These are phyloP conservation scores for Nitzschia sp. DNA, from an alignment of 108 stramenopile species.

Conservation along the genomic window DNA sequence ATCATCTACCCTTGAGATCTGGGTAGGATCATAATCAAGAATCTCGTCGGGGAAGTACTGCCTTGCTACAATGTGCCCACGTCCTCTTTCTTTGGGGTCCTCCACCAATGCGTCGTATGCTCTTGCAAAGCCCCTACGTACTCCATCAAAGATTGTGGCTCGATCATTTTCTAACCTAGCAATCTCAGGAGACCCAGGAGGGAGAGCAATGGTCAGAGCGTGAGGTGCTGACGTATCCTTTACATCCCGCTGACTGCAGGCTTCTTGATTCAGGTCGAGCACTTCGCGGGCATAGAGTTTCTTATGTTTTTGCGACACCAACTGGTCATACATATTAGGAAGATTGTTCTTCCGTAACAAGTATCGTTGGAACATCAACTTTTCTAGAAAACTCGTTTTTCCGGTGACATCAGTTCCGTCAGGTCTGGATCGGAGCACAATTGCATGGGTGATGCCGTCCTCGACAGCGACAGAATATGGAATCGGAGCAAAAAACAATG, in stretches of 20 bases:
- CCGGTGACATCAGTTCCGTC: constrained; percentile 90
- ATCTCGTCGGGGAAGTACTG: constrained; percentile 83
- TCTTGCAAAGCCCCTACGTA: constrained; percentile 87
- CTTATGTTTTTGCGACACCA: constrained; percentile 68
- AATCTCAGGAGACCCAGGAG: constrained; percentile 81
- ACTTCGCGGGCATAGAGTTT: constrained; percentile 83
- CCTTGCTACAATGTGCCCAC: constrained; percentile 59
- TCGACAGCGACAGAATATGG: constrained; percentile 81
- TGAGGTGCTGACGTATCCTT: constrained; percentile 55
- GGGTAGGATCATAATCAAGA: constrained; percentile 72
- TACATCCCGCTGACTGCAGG: constrained; percentile 46
- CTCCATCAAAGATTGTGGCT: constrained; percentile 80
- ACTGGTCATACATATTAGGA: constrained; percentile 60
- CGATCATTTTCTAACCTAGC: constrained; percentile 75
- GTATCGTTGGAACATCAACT: constrained; percentile 78
- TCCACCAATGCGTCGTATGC: constrained; percentile 88
- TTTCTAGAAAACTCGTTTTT: constrained; percentile 75
- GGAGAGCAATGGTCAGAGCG: constrained; percentile 78
- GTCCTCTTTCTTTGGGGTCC: constrained; percentile 72
- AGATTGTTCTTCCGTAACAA: constrained; percentile 80
- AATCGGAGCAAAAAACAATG: constrained; percentile 87
- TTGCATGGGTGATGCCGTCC: constrained; percentile 91
- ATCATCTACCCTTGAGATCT: constrained; percentile 2
- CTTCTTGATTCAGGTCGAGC: constrained; percentile 71
- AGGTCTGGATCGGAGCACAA: constrained; percentile 86